Conservation (phyloP, 768 basidiomycete species). For the Cyathus striatus region DNA sequence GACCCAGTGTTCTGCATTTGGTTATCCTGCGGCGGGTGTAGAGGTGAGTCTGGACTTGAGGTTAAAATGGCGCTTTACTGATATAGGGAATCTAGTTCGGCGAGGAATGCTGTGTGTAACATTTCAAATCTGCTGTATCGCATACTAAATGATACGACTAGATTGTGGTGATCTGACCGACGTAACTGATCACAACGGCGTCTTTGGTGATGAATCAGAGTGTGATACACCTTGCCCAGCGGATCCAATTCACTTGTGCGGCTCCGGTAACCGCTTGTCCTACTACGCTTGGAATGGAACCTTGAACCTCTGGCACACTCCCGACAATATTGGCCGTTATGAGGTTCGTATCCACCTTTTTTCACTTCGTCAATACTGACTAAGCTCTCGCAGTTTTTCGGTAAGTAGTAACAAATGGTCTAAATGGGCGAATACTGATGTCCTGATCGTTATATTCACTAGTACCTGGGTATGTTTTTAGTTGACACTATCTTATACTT, state of each 20-base stretch:
- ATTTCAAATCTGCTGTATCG: constrained; percentile 21
- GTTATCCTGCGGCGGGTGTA: constrained; percentile 66
- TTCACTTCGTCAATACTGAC: constrained; percentile 2
- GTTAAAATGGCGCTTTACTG: constrained; percentile 1
- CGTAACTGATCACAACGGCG: constrained; percentile 33
- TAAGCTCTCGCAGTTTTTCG: constrained; percentile 32
- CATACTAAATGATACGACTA: constrained; percentile 14
- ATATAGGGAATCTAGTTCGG: constrained; percentile 35
- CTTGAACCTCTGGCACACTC: constrained; percentile 61
- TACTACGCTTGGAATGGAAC: constrained; percentile 51
- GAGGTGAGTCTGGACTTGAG: constrained; percentile 28
- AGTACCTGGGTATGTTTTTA: constrained; percentile 43
- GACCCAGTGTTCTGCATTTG: constrained; percentile 63
- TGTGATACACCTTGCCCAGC: constrained; percentile 59
- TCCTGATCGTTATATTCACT: constrained; percentile 4
- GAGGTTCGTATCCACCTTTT: constrained; percentile 42
- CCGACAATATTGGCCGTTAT: constrained; percentile 61
- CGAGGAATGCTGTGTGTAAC: constrained; percentile 78
- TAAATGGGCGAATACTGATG: neutral
- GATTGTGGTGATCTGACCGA: constrained; percentile 70
- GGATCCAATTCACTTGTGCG: constrained; percentile 66
- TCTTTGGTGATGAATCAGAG: constrained; percentile 34
- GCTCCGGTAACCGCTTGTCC: constrained; percentile 46
- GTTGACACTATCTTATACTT: constrained; percentile 1
- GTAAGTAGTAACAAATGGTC: constrained; percentile 20